Conservation (phyloP, 371 early-diverging fungal genomes). For the Massospora cicadina region DNA sequence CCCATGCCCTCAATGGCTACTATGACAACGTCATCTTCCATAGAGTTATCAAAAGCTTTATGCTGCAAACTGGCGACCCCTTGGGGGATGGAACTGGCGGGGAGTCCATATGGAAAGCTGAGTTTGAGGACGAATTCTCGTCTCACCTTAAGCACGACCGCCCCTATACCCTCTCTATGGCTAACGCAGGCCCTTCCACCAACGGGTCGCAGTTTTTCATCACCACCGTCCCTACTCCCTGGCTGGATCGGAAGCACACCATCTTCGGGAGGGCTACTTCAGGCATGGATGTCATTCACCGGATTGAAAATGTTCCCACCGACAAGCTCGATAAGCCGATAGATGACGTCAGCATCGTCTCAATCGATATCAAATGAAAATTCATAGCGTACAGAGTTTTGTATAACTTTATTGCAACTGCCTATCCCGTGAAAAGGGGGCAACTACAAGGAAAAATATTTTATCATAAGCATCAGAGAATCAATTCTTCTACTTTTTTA, state of each 20-base stretch:
- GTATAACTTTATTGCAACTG: too few species aligned
- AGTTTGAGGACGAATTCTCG: conserved; percentile 91
- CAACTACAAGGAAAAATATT: too few species aligned
- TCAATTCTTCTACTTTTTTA: too few species aligned
- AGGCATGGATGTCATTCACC: conserved; percentile 84
- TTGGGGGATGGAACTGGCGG: conserved; percentile 93
- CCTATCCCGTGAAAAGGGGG: too few species aligned
- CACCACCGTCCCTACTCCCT: conserved; percentile 78
- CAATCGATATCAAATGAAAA: conserved; percentile 47
- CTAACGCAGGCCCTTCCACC: conserved; percentile 88
- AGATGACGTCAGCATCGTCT: conserved; percentile 47
- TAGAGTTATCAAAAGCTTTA: conserved; percentile 77
- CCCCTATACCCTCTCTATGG: conserved; percentile 91
- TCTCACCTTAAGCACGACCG: conserved; percentile 63
- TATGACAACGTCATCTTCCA: conserved; percentile 69
- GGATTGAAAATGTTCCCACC: conserved; percentile 54
- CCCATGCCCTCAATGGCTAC: conserved; percentile 55
- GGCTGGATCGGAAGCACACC: conserved; percentile 93
- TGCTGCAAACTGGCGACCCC: conserved; percentile 80
- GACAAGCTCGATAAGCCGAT: conserved; percentile 72
- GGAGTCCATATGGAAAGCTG: conserved; percentile 77
- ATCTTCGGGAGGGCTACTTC: conserved; percentile 91
- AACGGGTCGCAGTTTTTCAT: conserved; percentile 97
- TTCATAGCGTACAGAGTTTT: too few species aligned
- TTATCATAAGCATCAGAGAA: too few species aligned